Conservation (phyloP, 768 basidiomycete species). For the Termitomyces sp. region DNA sequence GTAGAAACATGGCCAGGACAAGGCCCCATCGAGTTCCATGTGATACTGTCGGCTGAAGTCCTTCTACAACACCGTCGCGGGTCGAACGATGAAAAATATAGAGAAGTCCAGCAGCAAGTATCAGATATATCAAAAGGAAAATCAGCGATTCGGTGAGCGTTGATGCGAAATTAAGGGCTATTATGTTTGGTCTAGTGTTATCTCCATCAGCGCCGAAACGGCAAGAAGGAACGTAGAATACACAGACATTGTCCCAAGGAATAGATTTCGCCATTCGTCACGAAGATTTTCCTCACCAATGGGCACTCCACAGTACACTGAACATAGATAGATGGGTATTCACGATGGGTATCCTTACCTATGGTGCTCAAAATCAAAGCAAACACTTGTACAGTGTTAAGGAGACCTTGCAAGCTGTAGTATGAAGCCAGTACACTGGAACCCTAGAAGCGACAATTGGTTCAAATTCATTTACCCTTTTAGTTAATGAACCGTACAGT, state of each 20-base stretch:
- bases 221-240: not conserved
- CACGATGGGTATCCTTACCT: slow-evolving; percentile 30
- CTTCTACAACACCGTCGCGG: slow-evolving; percentile 43
- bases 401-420: slow-evolving; percentile 67
- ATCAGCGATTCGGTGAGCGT: slow-evolving; percentile 55
- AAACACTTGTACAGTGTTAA: slow-evolving; percentile 69
- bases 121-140: slow-evolving; percentile 57
- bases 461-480: not conserved
- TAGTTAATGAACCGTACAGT: slow-evolving; percentile 36
- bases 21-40: slow-evolving; percentile 46
- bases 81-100: slow-evolving; percentile 56
- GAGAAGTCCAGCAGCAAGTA: slow-evolving; percentile 47
- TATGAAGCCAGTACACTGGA: slow-evolving; percentile 66
- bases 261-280: slow-evolving; percentile 52
- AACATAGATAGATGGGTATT: not conserved
- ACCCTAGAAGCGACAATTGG: slow-evolving; percentile 38
- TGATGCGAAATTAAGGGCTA: slow-evolving; percentile 71
- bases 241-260: slow-evolving; percentile 66
- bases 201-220: slow-evolving; percentile 1
- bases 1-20: slow-evolving; percentile 58
- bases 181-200: slow-evolving; percentile 55
- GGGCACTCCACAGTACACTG: slow-evolving; percentile 30
- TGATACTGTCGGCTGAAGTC: slow-evolving; percentile 43
- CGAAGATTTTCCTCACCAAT: slow-evolving; percentile 30
- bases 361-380: slow-evolving; percentile 67